Base-by-base conservation (phyloP, 1,284 basidiomycete species). In the Irpex lacteus region DNA sequence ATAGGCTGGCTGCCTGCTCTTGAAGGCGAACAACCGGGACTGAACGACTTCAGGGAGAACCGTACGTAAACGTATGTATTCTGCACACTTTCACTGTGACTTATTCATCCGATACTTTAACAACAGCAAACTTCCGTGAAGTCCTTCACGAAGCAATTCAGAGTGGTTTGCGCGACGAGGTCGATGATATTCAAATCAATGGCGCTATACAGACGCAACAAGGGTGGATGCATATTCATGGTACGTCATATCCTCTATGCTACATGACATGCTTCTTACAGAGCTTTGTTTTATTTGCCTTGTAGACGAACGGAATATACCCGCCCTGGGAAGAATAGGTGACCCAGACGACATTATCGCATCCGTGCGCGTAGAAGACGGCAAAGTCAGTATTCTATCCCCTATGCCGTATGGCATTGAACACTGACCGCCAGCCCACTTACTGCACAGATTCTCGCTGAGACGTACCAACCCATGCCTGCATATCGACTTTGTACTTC, bases 141-240 rank as follows among this genome's bases (percentile, higher is more conserved):
- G 68, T 90, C 4, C 72, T 93, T 54, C 89, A 92, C 66, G 75
- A 83, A 62, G 84, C 83, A 5, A 77, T 92, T 9, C 79, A 81
- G 64, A 73, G 77, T 32, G 86, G 80, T 37, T 76, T 93, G 4
- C 72, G 71, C 5, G 83, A 89, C 58, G 81, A 79, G 13, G 77
- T 82, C 1, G 91, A 93, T 69, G 86, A 90, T 2, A 78, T 90
- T 3, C 87, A 88, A 77, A 81, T 71, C 11, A 87, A 87, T 65
- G 83, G 81, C 3, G 91, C 91, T 11, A 75, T 83, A 26, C 89
- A 90, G 70, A 76, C 85, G 2, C 83, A 85, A 63, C 75, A 85
- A 52, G 92, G 91, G 9, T 94, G 91, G 92, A 89, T 94, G 88
- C 91, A 94, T 72, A 87, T 94, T 59, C 85, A 92, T 59, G 91